A percentile compares a stretch with the other conserved stretches of the same genome.
Evolutionary conservation across 2,329 filamentous ascomycete genomes (phyloP).

Genomic region (Stagonosporopsis tanaceti): DNA sequence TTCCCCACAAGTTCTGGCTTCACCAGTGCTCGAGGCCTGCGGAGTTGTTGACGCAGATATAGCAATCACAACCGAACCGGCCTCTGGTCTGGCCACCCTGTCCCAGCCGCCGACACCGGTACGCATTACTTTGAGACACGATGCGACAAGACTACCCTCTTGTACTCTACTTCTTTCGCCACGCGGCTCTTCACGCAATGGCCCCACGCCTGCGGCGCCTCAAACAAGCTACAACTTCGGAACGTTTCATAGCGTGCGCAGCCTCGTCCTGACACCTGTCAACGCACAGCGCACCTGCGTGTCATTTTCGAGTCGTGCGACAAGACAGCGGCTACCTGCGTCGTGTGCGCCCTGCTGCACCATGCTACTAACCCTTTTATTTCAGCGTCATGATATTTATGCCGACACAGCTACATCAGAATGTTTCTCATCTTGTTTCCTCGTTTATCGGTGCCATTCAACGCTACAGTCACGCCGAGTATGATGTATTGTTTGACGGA

Average conservation of each 20-base stretch:
- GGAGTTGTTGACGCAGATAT: neutral
- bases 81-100: neutral
- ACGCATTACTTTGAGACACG: neutral
- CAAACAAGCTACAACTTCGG: slow-evolving; percentile 5
- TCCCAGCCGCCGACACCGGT: neutral
- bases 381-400: slow-evolving; percentile 11
- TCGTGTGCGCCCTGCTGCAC: neutral
- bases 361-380: slow-evolving; percentile 6
- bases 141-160: neutral
- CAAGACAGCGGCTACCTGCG: neutral
- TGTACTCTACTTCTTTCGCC: slow-evolving; percentile 6
- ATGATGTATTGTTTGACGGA: neutral
- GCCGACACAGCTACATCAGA: slow-evolving; percentile 10
- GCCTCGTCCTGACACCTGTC: slow-evolving; percentile 13
- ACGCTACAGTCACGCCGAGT: neutral
- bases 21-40: neutral
- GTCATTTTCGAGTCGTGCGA: slow-evolving; percentile 2
- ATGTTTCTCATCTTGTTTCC: slow-evolving; percentile 17
- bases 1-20: neutral
- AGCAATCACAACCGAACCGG: neutral
- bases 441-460: slow-evolving; percentile 6
- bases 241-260: slow-evolving; percentile 11
- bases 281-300: slow-evolving; percentile 12
- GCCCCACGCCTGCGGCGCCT: slow-evolving; percentile 14
- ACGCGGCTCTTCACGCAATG: slow-evolving; percentile 10